phyloP scores from a whole-genome alignment of 1,284 basidiomycete genomes.

The Porogramme epimiltina region DNA sequence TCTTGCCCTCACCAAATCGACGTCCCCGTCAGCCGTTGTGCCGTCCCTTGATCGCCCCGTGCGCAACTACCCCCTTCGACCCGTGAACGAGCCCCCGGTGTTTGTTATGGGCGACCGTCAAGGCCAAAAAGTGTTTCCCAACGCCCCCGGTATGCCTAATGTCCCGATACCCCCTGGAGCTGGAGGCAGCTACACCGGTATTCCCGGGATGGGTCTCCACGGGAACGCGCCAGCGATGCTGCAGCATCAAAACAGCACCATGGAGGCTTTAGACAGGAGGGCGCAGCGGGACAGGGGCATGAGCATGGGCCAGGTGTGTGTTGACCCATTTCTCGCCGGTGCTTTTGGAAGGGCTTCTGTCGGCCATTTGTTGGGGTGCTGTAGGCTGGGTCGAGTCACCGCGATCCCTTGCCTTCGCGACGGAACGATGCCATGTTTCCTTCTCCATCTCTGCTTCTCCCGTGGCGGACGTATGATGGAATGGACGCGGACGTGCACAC shows the following conservation, averaged over 20 bases:
- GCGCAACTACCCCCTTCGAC: constrained; percentile 69
- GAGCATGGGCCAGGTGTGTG: constrained; percentile 29
- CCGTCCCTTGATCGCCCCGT: constrained; percentile 60
- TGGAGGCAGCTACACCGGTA: constrained; percentile 3
- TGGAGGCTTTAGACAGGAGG: constrained; percentile 67
- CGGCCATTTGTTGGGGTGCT: too few relatives aligned
- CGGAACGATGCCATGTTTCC: too few relatives aligned
- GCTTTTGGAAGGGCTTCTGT: background rate
- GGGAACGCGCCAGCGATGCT: constrained; percentile 61
- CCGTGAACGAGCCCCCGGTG: constrained; percentile 61
- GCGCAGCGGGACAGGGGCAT: constrained; percentile 45
- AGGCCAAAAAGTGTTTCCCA: constrained; percentile 60
- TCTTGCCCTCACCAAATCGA: constrained; percentile 3
- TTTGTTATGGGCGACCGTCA: constrained; percentile 70
- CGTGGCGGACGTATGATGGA: too few relatives aligned
- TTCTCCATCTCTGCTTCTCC: too few relatives aligned
- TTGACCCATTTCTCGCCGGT: background rate
- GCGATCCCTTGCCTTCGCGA: too few relatives aligned
- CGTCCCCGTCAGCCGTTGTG: constrained; percentile 47
- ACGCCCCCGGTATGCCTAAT: constrained; percentile 7
- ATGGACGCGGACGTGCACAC: too few relatives aligned
- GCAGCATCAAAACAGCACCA: constrained; percentile 66
- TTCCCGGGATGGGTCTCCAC: constrained; percentile 14
- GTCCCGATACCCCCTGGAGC: constrained; percentile 11
- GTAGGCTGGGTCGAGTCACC: too few relatives aligned